Evolutionary conservation across 2,329 filamentous ascomycete species (phyloP).

Genomic region (Colletotrichum siamense): DNA sequence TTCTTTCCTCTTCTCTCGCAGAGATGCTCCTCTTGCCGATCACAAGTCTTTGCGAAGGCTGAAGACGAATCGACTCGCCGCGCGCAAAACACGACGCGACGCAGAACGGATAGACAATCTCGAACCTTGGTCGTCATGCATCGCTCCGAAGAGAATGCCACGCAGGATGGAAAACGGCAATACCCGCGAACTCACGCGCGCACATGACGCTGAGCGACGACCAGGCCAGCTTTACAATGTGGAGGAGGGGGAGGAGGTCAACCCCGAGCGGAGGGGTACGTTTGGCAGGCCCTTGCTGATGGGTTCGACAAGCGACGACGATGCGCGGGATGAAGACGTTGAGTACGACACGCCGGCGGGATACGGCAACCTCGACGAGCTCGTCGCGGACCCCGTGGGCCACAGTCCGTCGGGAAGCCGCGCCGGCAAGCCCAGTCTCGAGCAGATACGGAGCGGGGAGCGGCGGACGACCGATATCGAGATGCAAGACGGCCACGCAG

Average conservation of each 20-base stretch:
- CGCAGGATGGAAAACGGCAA: slow-evolving; percentile 5
- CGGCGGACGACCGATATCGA: neutral
- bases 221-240: neutral
- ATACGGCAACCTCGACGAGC: slow-evolving; percentile 50
- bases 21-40: neutral
- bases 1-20: neutral
- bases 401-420: neutral
- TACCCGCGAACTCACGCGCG: neutral
- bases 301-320: neutral
- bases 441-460: slow-evolving; percentile 1
- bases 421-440: neutral
- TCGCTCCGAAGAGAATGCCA: neutral
- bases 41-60: neutral
- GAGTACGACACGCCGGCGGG: slow-evolving; percentile 31
- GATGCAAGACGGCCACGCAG: neutral
- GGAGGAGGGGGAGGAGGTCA: neutral
- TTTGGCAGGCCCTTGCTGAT: neutral
- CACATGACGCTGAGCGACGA: neutral
- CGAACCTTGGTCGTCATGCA: neutral
- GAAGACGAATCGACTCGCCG: neutral
- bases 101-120: neutral
- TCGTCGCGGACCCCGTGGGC: slow-evolving; percentile 34
- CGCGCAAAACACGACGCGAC: neutral
- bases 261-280: neutral
- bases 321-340: neutral